Evolutionary conservation across 2,329 filamentous ascomycete species (phyloP), one percentile per base, ranked within the genome.

Genomic region (Exophiala phaeomuriformis): DNA sequence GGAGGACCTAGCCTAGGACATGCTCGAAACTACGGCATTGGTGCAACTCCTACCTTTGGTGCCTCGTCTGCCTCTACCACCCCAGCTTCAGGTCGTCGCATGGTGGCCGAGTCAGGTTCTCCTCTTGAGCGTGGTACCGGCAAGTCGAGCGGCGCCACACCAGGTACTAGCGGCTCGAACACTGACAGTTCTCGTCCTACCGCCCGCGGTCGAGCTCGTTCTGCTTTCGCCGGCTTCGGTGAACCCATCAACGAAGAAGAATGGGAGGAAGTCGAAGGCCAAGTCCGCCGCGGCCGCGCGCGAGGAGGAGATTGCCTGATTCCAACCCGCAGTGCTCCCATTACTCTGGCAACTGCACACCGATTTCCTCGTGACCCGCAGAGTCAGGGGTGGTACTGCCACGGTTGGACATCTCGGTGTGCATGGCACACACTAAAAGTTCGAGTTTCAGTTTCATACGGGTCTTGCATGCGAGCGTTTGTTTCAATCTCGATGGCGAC

Each of bases 211-310:
- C 48, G 32, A 27, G 39, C 48, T 30, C 48, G 48, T 31, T 44
- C 48, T 2, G 31, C 48, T 12, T 37, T 51, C 30, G 19, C 19
- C 19, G 44, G 12, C 40, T 9, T 36, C 29, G 29, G 10, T 29
- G 48, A 44, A 12, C 30, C 39, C 4, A 51, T 51, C 30, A 29
- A 51, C 12, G 48, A 51, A 39, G 48, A 51, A 19, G 48, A 51
- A n/a, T 31, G 30, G 6, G 42, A 45, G 12, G 47, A 47, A 8
- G 36, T 29, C n/a, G 2, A 31, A 43, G n/a, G 5, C 5, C 39
- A 42, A 19, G 39, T 32, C 41, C n/a, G 39, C 19, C 19, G 19
- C 19, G 19, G 19, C 19, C 19, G 19, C 19, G 19, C 19, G 19
- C 19, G 19, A 19, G 19, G 19, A 19, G 3, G 19, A 19, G 19